Percentiles rank a stretch among this genome's conserved stretches.
Conservation (phyloP, 1,284 basidiomycete species). For the Sporisorium scitamineum region DNA sequence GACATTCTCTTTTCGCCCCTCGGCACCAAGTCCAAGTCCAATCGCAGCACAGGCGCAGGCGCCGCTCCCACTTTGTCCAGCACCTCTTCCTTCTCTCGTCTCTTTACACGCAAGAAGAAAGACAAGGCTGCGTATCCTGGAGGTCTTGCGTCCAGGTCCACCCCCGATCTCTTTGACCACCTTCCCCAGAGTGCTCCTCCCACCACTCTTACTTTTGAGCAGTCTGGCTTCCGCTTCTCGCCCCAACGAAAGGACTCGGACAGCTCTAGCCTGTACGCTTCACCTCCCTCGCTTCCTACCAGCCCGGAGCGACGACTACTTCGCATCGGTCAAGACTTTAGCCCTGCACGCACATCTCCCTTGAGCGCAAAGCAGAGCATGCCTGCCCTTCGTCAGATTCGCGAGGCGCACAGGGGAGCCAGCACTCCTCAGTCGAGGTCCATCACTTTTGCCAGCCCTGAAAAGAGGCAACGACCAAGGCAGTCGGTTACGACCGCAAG, state of each 20-base stretch:
- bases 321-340: constrained; percentile 15
- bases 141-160: constrained; percentile 35
- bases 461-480: constrained; percentile 17
- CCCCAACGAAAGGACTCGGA: constrained; percentile 32
- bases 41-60: constrained; percentile 22
- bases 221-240: constrained; percentile 36
- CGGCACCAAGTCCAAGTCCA: constrained; percentile 14
- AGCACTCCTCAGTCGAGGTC: constrained; percentile 12
- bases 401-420: constrained; percentile 23
- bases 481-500: constrained; percentile 9
- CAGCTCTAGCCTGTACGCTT: constrained; percentile 19
- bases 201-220: constrained; percentile 51
- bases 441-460: constrained; percentile 26
- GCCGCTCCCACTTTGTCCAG: constrained; percentile 17
- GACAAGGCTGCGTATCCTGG: constrained; percentile 36
- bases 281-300: constrained; percentile 34
- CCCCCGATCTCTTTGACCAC: constrained; percentile 39
- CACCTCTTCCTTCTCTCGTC: constrained; percentile 41
- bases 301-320: constrained; percentile 31
- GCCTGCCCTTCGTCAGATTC: constrained; percentile 48
- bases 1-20: constrained; percentile 41
- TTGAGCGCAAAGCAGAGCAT: constrained; percentile 42
- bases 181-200: constrained; percentile 56
- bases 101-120: constrained; percentile 60
- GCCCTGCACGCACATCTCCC: constrained; percentile 20